Evolutionary conservation across 306 rosid species (phyloP).

Genomic region (Carpinus viminea): DNA sequence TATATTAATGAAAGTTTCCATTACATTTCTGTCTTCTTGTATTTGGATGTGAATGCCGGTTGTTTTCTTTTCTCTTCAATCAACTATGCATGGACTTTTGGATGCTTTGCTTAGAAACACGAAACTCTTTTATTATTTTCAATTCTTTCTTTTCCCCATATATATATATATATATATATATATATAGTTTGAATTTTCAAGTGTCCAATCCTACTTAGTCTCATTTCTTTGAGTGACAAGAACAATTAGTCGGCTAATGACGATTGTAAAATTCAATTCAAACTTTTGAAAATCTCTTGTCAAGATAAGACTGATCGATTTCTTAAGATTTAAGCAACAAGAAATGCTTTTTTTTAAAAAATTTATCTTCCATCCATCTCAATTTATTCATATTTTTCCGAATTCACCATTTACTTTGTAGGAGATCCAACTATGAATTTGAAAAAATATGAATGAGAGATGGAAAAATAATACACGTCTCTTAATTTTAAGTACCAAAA

Average conservation of each 20-base stretch:
- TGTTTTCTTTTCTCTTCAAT: neutral
- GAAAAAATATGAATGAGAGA: too few relatives aligned
- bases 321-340: neutral
- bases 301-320: neutral
- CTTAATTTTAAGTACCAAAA: neutral
- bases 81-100: conserved; percentile 6
- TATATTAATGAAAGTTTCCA: conserved; percentile 1
- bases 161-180: neutral
- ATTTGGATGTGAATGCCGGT: conserved; percentile 8
- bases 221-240: neutral
- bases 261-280: neutral
- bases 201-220: neutral
- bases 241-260: neutral
- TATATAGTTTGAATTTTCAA: neutral
- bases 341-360: too few relatives aligned
- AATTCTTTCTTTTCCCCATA: neutral
- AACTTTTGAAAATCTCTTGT: neutral
- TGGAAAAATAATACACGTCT: too few relatives aligned
- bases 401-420: too few relatives aligned
- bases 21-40: conserved; percentile 20
- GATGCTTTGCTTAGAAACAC: neutral
- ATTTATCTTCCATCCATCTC: too few relatives aligned
- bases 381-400: too few relatives aligned
- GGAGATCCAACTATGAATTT: too few relatives aligned
- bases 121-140: neutral